Percentiles rank a stretch among this genome's conserved stretches.
These are phyloP conservation scores for Pseudopithomyces chartarum DNA, from an alignment of 2,329 filamentous ascomycete genomes.

Conservation along the genomic window DNA sequence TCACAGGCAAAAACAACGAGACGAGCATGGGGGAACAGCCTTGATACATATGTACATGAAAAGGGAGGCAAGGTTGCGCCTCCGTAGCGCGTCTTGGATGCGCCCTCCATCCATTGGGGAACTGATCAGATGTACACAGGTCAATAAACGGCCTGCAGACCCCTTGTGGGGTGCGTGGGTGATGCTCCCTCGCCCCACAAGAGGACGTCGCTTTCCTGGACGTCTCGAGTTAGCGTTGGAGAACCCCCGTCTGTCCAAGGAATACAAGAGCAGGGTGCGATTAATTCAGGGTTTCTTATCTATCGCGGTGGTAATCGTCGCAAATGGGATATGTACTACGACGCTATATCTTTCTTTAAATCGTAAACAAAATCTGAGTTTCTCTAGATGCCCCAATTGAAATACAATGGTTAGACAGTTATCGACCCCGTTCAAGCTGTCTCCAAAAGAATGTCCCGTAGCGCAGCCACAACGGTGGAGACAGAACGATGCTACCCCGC, in stretches of 20 bases:
- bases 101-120: slow-evolving; percentile 1
- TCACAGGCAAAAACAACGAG: background rate
- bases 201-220: background rate
- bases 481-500: slow-evolving; percentile 1
- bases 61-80: background rate
- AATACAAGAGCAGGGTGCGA: background rate
- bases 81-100: background rate
- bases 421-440: background rate
- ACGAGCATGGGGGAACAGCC: background rate
- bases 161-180: slow-evolving; percentile 1
- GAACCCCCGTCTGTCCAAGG: slow-evolving; percentile 1
- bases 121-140: slow-evolving; percentile 4
- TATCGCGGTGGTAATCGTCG: background rate
- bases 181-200: slow-evolving; percentile 4
- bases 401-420: background rate
- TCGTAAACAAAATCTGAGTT: background rate
- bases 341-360: background rate
- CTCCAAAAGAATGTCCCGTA: background rate
- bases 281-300: slow-evolving; percentile 1
- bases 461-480: background rate
- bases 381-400: background rate
- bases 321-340: background rate
- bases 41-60: slow-evolving; percentile 1
- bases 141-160: slow-evolving; percentile 1
- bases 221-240: slow-evolving; percentile 1